Conservation (phyloP, 139 green algal genomes). For the Micromonas pusilla region DNA sequence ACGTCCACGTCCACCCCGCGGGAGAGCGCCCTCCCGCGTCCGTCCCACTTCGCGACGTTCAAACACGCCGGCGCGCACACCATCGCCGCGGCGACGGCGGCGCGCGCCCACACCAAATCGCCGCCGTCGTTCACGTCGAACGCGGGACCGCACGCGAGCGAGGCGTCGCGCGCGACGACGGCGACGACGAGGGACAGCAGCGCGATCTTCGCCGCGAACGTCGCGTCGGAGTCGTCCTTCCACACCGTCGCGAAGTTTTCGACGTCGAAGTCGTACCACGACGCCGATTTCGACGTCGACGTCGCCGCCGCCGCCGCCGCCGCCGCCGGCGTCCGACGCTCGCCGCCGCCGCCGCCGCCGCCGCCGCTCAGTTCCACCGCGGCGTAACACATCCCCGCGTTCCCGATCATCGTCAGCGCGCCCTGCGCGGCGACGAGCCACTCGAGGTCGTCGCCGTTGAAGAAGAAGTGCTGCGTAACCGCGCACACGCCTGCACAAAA, state of each 20-base stretch:
- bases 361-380: conserved; percentile 8
- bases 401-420: conserved; percentile 21
- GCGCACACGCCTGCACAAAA: conserved; percentile 75
- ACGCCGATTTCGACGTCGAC: neutral
- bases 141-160: neutral
- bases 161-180: neutral
- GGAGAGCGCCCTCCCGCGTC: neutral
- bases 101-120: neutral
- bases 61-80: neutral
- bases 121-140: conserved; percentile 8
- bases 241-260: conserved; percentile 9
- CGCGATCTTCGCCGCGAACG: conserved; percentile 11
- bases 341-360: too few relatives aligned
- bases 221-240: neutral
- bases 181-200: conserved; percentile 5
- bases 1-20: neutral
- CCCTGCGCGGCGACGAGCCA: conserved; percentile 61
- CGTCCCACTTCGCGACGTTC: conserved; percentile 7
- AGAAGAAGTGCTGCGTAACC: conserved; percentile 89
- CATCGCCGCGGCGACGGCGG: neutral
- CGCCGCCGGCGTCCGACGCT: neutral
- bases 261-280: conserved; percentile 1
- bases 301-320: too few relatives aligned
- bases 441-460: conserved; percentile 65
- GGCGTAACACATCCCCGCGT: conserved; percentile 4